Evolutionary conservation across 257 asterid genomes (phyloP).

Genomic region (Scutellaria baicalensis): DNA sequence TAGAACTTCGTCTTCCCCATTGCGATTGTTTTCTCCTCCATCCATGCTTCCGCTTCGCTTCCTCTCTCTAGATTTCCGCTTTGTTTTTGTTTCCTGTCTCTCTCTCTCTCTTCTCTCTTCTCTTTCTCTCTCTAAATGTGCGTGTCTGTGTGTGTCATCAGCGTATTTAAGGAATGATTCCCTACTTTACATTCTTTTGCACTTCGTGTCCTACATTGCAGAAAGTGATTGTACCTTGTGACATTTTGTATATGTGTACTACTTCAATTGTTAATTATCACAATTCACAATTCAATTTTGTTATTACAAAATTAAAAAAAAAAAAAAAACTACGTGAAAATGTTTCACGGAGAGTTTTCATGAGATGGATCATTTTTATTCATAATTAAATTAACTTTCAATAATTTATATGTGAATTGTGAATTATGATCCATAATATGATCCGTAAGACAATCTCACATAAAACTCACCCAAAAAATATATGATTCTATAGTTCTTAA

Average conservation of each 20-base stretch:
- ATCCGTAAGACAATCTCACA: too few relatives aligned
- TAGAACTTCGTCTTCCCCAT: slow-evolving; percentile 50
- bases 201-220: neutral
- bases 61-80: slow-evolving; percentile 28
- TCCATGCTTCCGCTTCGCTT: slow-evolving; percentile 39
- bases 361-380: too few relatives aligned
- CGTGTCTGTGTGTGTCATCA: slow-evolving; percentile 8
- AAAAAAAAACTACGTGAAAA: too few relatives aligned
- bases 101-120: neutral
- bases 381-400: too few relatives aligned
- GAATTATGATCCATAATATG: too few relatives aligned
- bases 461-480: too few relatives aligned
- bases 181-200: slow-evolving; percentile 8
- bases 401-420: too few relatives aligned
- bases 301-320: too few relatives aligned
- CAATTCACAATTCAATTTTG: too few relatives aligned
- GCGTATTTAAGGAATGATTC: slow-evolving; percentile 11
- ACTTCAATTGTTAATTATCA: too few relatives aligned
- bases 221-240: slow-evolving; percentile 9
- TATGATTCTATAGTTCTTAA: too few relatives aligned
- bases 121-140: neutral
- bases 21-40: slow-evolving; percentile 18
- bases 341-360: too few relatives aligned
- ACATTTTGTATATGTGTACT: neutral
- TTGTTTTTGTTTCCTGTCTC: neutral